Evolutionary conservation across 345 rosid species (phyloP), one percentile per base, ranked within the genome.

Genomic region (Raphanus sativus): DNA sequence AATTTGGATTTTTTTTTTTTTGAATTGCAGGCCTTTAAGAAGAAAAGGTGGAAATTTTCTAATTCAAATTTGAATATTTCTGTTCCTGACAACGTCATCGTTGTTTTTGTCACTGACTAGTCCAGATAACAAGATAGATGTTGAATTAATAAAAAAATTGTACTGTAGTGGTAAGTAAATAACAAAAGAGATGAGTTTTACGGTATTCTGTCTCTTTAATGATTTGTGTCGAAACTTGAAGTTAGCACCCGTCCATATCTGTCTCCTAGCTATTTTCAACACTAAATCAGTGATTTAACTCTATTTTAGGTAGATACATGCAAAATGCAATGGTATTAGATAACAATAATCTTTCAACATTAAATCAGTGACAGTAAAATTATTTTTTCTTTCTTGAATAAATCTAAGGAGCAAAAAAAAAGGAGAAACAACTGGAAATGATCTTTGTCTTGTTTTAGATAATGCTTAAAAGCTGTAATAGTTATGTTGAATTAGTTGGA

Each of bases 221-320:
- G 59, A 77, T 40, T 63, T 69, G 56, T 71, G 76, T 77, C 66
- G 52, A 50, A 55, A 70, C 66, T 55, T 56, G 81, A 77, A 55
- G 75, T 63, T 70, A 76, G 65, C 70, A 77, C 48, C 34, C 15
- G 65, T 70, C 75, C 64, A 34, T 77, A 45, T 70, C 71, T 70
- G 80, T 63, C 80, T 40, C 65, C 12, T 77, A 2, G 34, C 55
- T 77, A 70, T 59, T 65, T 70, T 77, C 38, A 13, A 77, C 54
- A 77, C 69, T 60, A 24, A 10, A 24, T n/a, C 33, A 3, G 30
- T 38, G 8, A 4, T 24, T 34, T 11, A 24, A 24, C 25, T 32
- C 28, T 40, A 60, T 26, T 9, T 0, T 10, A 10, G 67, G 50
- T 74, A 36, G 21, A 21, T 21, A 21, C 21, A 21, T 21, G 21